Base-by-base conservation (phyloP, 31 red algal species). In the Porphyra umbilicalis region DNA sequence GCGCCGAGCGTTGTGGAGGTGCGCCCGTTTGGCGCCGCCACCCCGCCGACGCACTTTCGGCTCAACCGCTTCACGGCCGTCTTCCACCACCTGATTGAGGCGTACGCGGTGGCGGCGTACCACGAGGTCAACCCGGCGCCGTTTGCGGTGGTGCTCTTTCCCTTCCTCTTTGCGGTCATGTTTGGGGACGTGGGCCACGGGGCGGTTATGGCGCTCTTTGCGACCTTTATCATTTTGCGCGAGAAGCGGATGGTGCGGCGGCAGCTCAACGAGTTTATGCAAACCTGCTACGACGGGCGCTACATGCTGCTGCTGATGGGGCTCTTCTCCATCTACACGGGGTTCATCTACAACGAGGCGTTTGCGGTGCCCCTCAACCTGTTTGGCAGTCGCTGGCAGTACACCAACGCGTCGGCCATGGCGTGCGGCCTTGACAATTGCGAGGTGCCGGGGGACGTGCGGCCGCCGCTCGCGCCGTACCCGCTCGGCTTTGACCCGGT, bases 131-230 rank as follows among this genome's bases (percentile, higher is more conserved):
- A 99, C 86, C 97, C 97, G 80, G 97, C 97, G n/a, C 92, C 90
- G 32, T 99, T 87, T 79, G 86, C 94, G 32, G 85, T 96, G 35
- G 90, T 92, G 34, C 91, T 94, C 9, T 99, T 99, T 81, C 97
- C 97, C 74, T 99, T 99, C 76, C 77, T 99, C 34, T 99, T 99
- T 88, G 97, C 92, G 29, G 91, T 99, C 33, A 99, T 99, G 97
- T 99, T 96, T 92, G 97, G 97, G 71, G 97, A 99, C 83, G 93
- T 99, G 79, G 97, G 94, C 6, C 97, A 99, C 82, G 97, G 97
- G 34, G 85, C 94, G 40, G 79, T 99, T 8, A 96, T 99, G 97
- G 81, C 92, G 15, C 77, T 94, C 32, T 94, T 92, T 89, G 97
- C 94, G 15, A 35, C 79, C 0, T 95, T 88, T 77, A 83, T 99